phyloP scores from a whole-genome alignment of 1,284 basidiomycete species.

The Cutaneotrichosporon dermatis region DNA sequence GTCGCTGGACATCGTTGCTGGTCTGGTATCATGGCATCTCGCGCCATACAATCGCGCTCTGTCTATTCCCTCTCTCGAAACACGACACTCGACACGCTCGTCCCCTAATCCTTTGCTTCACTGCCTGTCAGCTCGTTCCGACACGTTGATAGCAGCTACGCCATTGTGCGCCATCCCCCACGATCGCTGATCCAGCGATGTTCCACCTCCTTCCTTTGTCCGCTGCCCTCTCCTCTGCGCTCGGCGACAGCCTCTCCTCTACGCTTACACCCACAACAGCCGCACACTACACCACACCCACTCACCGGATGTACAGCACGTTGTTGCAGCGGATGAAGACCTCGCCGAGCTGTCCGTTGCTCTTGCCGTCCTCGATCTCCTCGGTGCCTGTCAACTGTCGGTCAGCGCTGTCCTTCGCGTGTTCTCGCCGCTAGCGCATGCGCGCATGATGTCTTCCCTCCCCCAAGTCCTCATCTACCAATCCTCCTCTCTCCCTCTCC shows the following conservation, averaged over 20 bases:
- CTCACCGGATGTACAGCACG: conserved; percentile 71
- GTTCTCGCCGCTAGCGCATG: no score
- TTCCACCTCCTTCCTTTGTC: no score
- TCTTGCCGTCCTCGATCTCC: conserved; percentile 94
- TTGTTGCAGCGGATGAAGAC: conserved; percentile 99
- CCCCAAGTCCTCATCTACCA: no score
- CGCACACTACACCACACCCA: not conserved
- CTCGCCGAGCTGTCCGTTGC: conserved; percentile 92
- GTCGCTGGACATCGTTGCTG: not conserved
- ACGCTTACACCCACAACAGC: no score
- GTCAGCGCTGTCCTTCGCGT: not conserved
- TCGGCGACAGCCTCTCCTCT: no score
- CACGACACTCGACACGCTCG: not conserved
- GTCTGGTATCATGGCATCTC: conserved; percentile 15
- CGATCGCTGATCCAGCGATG: no score
- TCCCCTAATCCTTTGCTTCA: conserved; percentile 35
- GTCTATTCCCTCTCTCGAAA: not conserved
- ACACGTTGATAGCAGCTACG: no score
- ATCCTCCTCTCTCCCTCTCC: no score
- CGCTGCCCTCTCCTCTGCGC: no score
- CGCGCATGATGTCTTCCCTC: no score
- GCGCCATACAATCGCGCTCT: not conserved
- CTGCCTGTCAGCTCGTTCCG: conserved; percentile 18
- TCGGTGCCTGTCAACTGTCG: conserved; percentile 91
- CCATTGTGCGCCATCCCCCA: no score